These are phyloP conservation scores for Begonia masoniana DNA, from an alignment of 306 rosid species.

Conservation along the genomic window DNA sequence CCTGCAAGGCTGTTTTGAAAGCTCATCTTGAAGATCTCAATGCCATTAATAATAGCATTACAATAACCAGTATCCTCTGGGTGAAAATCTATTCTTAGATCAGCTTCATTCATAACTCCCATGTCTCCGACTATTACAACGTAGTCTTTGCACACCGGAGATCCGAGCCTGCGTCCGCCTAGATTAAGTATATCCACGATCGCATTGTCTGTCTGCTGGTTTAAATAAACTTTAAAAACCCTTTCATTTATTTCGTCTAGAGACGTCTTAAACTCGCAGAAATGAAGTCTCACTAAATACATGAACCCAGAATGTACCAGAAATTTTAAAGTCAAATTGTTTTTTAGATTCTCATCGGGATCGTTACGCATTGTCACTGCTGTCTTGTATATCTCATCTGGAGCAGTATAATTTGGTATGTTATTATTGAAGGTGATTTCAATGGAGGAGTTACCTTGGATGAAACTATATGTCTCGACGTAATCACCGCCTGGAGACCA, in stretches of 20 bases:
- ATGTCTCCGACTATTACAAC: neutral
- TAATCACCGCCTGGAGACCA: neutral
- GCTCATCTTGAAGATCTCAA: conserved; percentile 26
- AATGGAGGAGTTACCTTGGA: neutral
- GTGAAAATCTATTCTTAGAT: conserved; percentile 7
- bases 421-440: neutral
- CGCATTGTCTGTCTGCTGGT: neutral
- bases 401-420: conserved; percentile 9
- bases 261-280: neutral
- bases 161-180: neutral
- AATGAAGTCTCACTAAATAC: conserved; percentile 23
- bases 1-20: conserved; percentile 7
- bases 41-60: conserved; percentile 24
- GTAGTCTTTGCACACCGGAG: conserved; percentile 13
- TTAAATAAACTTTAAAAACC: neutral
- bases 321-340: conserved; percentile 10
- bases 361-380: conserved; percentile 3
- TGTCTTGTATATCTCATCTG: conserved; percentile 1
- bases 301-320: conserved; percentile 8
- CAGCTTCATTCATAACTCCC: neutral
- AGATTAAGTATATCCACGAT: rapidly evolving
- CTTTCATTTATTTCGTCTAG: neutral
- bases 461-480: rapidly evolving
- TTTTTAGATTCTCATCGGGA: rapidly evolving
- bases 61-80: rapidly evolving